A percentile compares a stretch with the other conserved stretches of the same genome.
phyloP scores from a whole-genome alignment of 495 filamentous ascomycete genomes.

The Penicillium egyptiacum region DNA sequence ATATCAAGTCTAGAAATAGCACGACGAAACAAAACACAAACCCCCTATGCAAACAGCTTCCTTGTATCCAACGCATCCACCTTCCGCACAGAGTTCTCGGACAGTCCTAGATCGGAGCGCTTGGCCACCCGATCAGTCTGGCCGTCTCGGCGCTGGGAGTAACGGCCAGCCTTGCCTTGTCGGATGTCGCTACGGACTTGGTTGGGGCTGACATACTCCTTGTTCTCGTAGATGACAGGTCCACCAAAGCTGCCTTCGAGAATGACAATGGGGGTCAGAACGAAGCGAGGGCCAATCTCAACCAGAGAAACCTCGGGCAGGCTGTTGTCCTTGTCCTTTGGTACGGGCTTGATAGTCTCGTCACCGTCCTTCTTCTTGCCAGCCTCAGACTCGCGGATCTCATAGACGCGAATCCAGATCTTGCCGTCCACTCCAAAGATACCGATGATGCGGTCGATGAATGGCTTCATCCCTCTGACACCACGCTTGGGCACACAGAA shows the following conservation, averaged over 20 bases:
- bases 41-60: constrained; percentile 70
- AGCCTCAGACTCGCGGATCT: constrained; percentile 80
- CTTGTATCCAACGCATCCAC: constrained; percentile 75
- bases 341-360: constrained; percentile 32
- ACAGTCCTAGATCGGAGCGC: constrained; percentile 72
- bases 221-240: constrained; percentile 97
- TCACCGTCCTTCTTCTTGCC: constrained; percentile 38
- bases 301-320: constrained; percentile 75
- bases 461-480: constrained; percentile 87
- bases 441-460: constrained; percentile 90
- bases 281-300: constrained; percentile 94
- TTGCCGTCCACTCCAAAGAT: constrained; percentile 93
- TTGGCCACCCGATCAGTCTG: constrained; percentile 69
- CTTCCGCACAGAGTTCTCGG: constrained; percentile 59
- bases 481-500: constrained; percentile 86
- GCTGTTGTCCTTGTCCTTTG: constrained; percentile 42
- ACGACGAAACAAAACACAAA: constrained; percentile 22
- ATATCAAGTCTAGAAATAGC: constrained; percentile 36
- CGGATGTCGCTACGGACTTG: constrained; percentile 82
- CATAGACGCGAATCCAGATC: constrained; percentile 95
- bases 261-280: constrained; percentile 93
- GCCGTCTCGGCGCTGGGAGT: constrained; percentile 71
- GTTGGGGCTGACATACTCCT: constrained; percentile 96
- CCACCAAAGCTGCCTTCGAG: constrained; percentile 94
- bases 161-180: constrained; percentile 68